These are phyloP conservation scores for Leccinum subgranulosum DNA, from an alignment of 768 basidiomycete species.

Conservation along the genomic window DNA sequence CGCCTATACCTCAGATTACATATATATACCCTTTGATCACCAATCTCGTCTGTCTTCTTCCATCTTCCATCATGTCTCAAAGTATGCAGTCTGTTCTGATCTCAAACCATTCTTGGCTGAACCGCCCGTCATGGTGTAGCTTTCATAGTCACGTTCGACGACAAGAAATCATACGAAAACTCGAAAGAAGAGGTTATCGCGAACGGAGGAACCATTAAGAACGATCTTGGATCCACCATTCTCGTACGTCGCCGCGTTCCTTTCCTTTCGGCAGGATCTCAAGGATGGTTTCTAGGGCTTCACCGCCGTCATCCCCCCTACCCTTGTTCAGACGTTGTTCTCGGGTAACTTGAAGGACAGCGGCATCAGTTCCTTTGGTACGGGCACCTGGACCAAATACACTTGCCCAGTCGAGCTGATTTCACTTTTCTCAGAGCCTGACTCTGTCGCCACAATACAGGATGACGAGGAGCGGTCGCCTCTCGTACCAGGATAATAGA, in stretches of 20 bases:
- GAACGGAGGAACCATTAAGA: slow-evolving; percentile 5
- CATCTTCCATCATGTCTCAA: slow-evolving; percentile 14
- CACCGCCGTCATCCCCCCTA: slow-evolving; percentile 10
- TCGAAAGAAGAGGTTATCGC: slow-evolving; percentile 6
- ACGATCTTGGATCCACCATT: slow-evolving; percentile 3
- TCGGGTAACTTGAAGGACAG: background rate
- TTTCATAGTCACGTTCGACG: slow-evolving; percentile 10
- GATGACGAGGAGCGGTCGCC: too few relatives aligned
- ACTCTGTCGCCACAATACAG: background rate
- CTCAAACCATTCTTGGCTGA: background rate
- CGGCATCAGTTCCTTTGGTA: slow-evolving; percentile 18
- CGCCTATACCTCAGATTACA: background rate
- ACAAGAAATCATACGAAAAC: slow-evolving; percentile 3
- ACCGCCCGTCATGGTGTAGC: background rate
- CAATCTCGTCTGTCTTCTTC: background rate
- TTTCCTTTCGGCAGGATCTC: background rate
- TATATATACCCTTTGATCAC: background rate
- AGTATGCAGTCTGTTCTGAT: background rate
- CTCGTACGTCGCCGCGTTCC: background rate
- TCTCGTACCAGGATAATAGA: background rate
- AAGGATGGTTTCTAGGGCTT: slow-evolving; percentile 11
- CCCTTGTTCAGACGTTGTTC: background rate
- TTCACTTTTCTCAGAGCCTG: slow-evolving; percentile 11
- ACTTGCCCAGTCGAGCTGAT: background rate
- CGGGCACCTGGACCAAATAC: background rate